Evolutionary conservation across 2,329 filamentous ascomycete genomes (phyloP).

Genomic region (Botryosphaeria dothidea): DNA sequence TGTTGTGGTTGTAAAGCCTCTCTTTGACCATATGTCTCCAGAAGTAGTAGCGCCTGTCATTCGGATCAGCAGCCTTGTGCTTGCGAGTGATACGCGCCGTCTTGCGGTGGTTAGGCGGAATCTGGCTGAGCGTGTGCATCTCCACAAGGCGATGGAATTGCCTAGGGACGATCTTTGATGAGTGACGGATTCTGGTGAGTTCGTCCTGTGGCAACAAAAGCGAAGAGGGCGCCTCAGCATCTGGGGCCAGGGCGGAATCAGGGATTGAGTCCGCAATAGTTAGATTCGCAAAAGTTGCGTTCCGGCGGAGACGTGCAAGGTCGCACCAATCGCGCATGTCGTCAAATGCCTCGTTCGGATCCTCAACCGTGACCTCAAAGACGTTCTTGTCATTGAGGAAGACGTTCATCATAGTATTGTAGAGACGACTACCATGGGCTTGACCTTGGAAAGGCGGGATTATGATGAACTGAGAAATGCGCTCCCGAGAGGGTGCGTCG

Average conservation of each 20-base stretch:
- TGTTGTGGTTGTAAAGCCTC: constrained; percentile 73
- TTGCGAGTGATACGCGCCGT: constrained; percentile 47
- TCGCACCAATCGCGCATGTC: constrained; percentile 76
- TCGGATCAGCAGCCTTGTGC: constrained; percentile 52
- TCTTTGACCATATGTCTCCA: constrained; percentile 79
- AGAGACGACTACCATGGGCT: constrained; percentile 78
- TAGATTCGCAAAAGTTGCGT: constrained; percentile 59
- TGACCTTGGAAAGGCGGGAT: constrained; percentile 82
- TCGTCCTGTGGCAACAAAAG: constrained; percentile 62
- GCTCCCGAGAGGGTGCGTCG: constrained; percentile 71
- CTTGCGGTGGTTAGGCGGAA: constrained; percentile 51
- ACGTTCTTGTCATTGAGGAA: constrained; percentile 69
- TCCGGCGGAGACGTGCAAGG: constrained; percentile 62
- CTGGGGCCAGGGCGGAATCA: constrained; percentile 53
- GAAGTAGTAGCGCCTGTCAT: constrained; percentile 65
- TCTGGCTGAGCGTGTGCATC: constrained; percentile 67
- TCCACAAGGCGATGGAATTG: constrained; percentile 76
- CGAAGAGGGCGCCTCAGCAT: constrained; percentile 50
- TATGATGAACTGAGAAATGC: constrained; percentile 92
- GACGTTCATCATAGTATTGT: constrained; percentile 73
- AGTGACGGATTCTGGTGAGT: constrained; percentile 55
- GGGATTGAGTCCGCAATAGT: constrained; percentile 52
- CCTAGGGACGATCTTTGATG: constrained; percentile 72
- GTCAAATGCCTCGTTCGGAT: constrained; percentile 86
- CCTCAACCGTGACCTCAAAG: constrained; percentile 86